Evolutionary conservation across 371 early-diverging fungal species (phyloP), one percentile per base, ranked within the genome.

Genomic region (Mycotypha africana): DNA sequence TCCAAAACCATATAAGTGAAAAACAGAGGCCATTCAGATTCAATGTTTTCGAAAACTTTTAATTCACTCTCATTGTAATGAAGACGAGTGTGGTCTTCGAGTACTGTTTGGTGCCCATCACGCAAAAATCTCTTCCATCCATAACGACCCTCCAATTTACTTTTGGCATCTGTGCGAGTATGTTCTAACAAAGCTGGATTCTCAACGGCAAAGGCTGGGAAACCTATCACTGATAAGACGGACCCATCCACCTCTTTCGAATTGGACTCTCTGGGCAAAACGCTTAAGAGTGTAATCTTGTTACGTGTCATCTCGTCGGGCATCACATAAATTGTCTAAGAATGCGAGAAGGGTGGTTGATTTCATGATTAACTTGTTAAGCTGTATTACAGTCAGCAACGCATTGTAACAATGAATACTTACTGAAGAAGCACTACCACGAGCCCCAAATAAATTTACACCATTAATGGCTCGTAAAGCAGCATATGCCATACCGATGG

Each of bases 11-110:
- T 69, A 53, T 92, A 93, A 1, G 93, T 91, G 52, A 87, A 93
- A 57, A 93, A 93, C 10, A 93, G 60, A 4, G 93, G 93, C 93
- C 93, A 93, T 61, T 93, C 93, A 22, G 84, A 89, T 60, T 93
- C 93, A 38, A 93, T 83, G 43, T 80, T 65, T 51, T 92, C 89
- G 60, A 93, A 93, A n/a, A 88, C 73, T 54, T 81, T 79, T 41
- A 93, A 78, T 53, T 93, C 93, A 31, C 84, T 82, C 8, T 90
- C 76, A 19, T 91, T 84, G 59, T 93, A 93, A 53, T 92, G 87
- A 32, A 91, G 69, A 31, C 89, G 84, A 0, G 68, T 54, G 2
- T 79, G 82, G 58, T 93, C 89, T 60, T 93, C 93, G 3, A 90
- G 47, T 1, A 81, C 79, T 0, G 90, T 84, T 49, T 93, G 92